phyloP scores from a whole-genome alignment of 768 basidiomycete genomes.

The Lyophyllum semitale region DNA sequence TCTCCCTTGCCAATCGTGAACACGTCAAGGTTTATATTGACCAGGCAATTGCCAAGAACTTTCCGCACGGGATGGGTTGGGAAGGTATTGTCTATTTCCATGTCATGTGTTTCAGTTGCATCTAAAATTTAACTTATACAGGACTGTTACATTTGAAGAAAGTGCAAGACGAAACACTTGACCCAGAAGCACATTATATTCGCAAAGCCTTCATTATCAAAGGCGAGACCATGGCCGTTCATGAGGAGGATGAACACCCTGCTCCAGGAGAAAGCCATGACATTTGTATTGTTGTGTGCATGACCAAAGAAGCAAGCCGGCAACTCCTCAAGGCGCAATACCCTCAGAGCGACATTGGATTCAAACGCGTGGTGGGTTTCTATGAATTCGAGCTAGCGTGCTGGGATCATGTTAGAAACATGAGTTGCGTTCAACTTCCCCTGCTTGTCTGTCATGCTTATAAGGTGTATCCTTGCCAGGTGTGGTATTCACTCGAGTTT shows the following conservation, averaged over 20 bases:
- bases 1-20: not conserved
- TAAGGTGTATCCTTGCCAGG: not conserved
- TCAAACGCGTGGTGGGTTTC: slow-evolving; percentile 26
- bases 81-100: not conserved
- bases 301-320: slow-evolving; percentile 21
- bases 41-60: not conserved
- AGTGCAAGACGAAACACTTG: not conserved
- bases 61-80: not conserved
- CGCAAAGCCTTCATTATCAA: not conserved
- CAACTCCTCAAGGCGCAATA: slow-evolving; percentile 20
- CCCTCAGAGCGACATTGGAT: slow-evolving; percentile 28
- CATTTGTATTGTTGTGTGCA: slow-evolving; percentile 25
- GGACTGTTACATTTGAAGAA: not conserved
- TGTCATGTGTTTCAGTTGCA: not conserved
- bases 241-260: not conserved
- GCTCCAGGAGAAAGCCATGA: slow-evolving; percentile 7
- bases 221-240: not conserved
- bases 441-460: not conserved
- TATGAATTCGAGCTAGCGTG: slow-evolving; percentile 27
- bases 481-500: not conserved
- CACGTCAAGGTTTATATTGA: not conserved
- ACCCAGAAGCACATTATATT: not conserved
- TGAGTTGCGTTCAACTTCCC: not conserved
- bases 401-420: not conserved
- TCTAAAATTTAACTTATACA: not conserved